Evolutionary conservation across 352 stramenopile species (phyloP).

Genomic region (Globisporangium paddicum): DNA sequence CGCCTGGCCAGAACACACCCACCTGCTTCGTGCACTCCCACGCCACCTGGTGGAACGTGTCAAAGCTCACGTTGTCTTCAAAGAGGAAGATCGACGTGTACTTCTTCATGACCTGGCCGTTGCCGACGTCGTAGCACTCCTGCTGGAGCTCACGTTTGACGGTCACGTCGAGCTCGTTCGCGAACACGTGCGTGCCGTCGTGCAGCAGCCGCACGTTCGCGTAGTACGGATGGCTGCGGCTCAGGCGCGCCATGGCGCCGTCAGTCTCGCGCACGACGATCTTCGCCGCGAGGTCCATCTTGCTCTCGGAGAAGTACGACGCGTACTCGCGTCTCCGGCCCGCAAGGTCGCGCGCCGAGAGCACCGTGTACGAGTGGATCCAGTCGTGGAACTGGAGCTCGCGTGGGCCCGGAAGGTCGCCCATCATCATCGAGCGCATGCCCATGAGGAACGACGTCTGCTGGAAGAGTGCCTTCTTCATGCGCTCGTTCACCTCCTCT

Average conservation of each 20-base stretch:
- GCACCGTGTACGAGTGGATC: conserved; percentile 65
- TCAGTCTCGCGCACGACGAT: conserved; percentile 54
- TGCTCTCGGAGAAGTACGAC: conserved; percentile 44
- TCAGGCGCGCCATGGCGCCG: conserved; percentile 20
- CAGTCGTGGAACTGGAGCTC: conserved; percentile 72
- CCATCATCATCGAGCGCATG: conserved; percentile 36
- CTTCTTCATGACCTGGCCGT: conserved; percentile 61
- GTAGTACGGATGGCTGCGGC: conserved; percentile 26
- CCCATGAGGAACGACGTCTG: conserved; percentile 54
- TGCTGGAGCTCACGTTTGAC: conserved; percentile 34
- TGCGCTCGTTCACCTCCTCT: conserved; percentile 41
- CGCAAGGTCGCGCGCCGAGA: conserved; percentile 24
- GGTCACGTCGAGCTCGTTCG: conserved; percentile 25
- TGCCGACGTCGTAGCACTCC: conserved; percentile 19
- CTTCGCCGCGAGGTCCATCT: conserved; percentile 53
- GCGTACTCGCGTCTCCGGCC: conserved; percentile 42
- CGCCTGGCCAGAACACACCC: conserved; percentile 53
- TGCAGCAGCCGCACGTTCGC: conserved; percentile 41
- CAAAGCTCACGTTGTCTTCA: conserved; percentile 33
- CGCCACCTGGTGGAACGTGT: conserved; percentile 35
- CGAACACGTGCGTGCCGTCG: conserved; percentile 37
- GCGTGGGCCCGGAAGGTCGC: conserved; percentile 28
- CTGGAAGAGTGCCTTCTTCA: conserved; percentile 73
- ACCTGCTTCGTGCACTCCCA: conserved; percentile 44
- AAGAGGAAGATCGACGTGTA: conserved; percentile 66